Evolutionary conservation across 2,329 filamentous ascomycete species (phyloP), one percentile per base, ranked within the genome.

Genomic region (Nigrospora osmanthi): DNA sequence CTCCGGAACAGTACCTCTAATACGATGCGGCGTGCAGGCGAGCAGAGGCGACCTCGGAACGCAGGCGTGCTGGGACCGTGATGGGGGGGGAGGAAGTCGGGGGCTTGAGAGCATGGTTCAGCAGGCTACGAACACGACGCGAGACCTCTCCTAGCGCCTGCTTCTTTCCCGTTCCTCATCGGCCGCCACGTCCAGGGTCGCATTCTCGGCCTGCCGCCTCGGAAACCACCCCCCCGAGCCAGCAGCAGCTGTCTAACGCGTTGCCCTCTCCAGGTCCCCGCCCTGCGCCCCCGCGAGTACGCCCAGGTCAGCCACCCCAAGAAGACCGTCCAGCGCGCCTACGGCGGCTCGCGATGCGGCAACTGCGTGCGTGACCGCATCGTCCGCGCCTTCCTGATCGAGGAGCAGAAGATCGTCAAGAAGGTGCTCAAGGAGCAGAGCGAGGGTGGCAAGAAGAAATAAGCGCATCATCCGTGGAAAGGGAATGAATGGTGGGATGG

Each of bases 331-430:
- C 88, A 93, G 79, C 89, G 93, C 65, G 90, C 93, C 66, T 98
- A 98, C 72, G 90, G 93, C 72, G 93, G 93, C 67, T 96, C 90
- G 65, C 88, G 93, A 82, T 98, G 93, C 80, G 89, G 87, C 68
- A 93, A 89, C 81, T 98, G 93, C 74, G 93, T 98, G 61, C 90
- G 91, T 73, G 93, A 98, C 80, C 87, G 93, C 63, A 88, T 98
- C 61, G 89, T 96, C 61, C 89, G 93, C 62, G 93, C 93, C 55
- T 98, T 98, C 85, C 78, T 98, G 71, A 97, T 98, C 59, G 94
- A 98, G 81, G 93, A 98, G 84, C 93, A 98, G 82, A 98, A 98
- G 88, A 97, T 98, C 64, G 93, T 98, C 75, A 98, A 98, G 89
- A 98, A 98, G 88, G 93, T 98, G 65, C 83, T 97, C 71, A 96